A percentile compares a stretch with the other conserved stretches of the same genome.
Conservation (phyloP, 257 asterid species). For the Fraxinus cuspidata region DNA sequence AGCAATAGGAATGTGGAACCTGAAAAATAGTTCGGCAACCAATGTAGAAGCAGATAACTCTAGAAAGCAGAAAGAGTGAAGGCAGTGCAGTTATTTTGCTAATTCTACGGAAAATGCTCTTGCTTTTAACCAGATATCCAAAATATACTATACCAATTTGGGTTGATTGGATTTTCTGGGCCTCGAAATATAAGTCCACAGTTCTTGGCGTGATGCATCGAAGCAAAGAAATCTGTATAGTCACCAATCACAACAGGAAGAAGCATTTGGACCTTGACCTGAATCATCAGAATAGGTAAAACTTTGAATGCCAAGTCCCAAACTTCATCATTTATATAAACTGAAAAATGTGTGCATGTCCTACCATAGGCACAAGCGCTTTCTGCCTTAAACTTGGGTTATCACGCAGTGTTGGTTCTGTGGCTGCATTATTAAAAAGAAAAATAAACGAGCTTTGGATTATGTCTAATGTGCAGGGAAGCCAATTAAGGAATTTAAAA, state of each 20-base stretch:
- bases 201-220: slow-evolving; percentile 85
- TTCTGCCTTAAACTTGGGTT: slow-evolving; percentile 58
- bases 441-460: slow-evolving; percentile 10
- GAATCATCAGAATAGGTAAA: slow-evolving; percentile 21
- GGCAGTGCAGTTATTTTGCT: not conserved
- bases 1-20: slow-evolving; percentile 96
- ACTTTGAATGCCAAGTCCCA: not conserved
- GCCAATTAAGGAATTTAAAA: slow-evolving; percentile 7
- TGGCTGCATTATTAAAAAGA: slow-evolving; percentile 49
- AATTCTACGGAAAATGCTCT: not conserved
- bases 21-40: slow-evolving; percentile 31
- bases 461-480: slow-evolving; percentile 12
- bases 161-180: slow-evolving; percentile 68
- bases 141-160: slow-evolving; percentile 58
- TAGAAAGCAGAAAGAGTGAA: slow-evolving; percentile 13
- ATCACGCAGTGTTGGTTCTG: slow-evolving; percentile 78
- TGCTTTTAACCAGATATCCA: slow-evolving; percentile 5
- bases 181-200: slow-evolving; percentile 92
- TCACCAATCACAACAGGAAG: slow-evolving; percentile 90
- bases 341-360: slow-evolving; percentile 15
- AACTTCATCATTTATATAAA: slow-evolving; percentile 14
- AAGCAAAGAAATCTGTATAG: slow-evolving; percentile 92
- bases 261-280: slow-evolving; percentile 84
- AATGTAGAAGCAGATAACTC: not conserved
- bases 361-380: slow-evolving; percentile 80